Base-by-base conservation (phyloP, 2,329 filamentous ascomycete species). In the Aspergillus niger region DNA sequence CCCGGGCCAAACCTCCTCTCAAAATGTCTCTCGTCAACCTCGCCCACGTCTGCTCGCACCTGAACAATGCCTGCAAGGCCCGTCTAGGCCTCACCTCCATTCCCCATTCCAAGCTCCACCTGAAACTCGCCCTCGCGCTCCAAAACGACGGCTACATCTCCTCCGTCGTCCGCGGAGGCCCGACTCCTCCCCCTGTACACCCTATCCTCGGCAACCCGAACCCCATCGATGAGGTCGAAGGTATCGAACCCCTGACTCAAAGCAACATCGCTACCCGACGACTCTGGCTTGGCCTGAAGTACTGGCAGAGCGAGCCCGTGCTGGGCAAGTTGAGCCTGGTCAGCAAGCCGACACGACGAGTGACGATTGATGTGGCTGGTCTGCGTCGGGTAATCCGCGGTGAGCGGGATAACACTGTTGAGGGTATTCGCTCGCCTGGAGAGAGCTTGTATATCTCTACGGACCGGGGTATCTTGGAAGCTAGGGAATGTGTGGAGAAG, bases 261-360 rank as follows among this genome's bases (percentile, higher is more conserved):
- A 82, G 81, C 69, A 97, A 96, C 77, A 86, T 92, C 39, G 85
- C 92, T 4, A 83, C 81, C 41, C 84, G 91, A 72, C 84, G 93
- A 62, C 80, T 97, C 66, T 97, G 93, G 93, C 78, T 97, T 11
- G 92, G 92, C 1, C 80, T 97, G 70, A 97, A 97, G 80, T 97
- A 97, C 84, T 91, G 86, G 86, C 87, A 92, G 67, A 90, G 90
- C 72, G 83, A 88, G 76, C 91, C 93, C 5, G 92, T 97, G 22
- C 79, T 97, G 67, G 82, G 81, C 63, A 83, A 86, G 65, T 83
- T 94, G 70, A 76, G 77, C 52, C 75, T 89, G 72, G 81, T 96
- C 62, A 89, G 85, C 71, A 94, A 89, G 76, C 90, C 92, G 8
- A 93, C 86, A 70, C 84, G 91, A 65, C 78, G 86, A 68, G 84